Conservation (phyloP, 2,329 filamentous ascomycete genomes). For the Verticillium tricorpus region DNA sequence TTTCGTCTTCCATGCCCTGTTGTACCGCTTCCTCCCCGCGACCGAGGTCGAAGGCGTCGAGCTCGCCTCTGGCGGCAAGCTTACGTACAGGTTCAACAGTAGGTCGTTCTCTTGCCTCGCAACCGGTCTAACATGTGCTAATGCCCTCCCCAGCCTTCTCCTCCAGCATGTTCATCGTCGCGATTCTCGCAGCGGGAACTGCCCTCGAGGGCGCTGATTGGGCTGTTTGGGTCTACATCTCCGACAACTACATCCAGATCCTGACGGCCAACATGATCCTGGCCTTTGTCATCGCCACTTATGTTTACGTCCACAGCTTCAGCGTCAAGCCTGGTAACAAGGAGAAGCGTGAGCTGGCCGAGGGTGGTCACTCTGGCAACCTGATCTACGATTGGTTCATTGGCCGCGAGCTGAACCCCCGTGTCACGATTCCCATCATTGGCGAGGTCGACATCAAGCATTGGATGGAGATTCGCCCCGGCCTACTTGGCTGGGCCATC, state of each 20-base stretch:
- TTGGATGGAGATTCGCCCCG: slow-evolving; percentile 87
- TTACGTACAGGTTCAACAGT: slow-evolving; percentile 83
- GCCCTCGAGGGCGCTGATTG: slow-evolving; percentile 74
- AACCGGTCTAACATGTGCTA: background rate
- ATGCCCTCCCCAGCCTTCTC: slow-evolving; percentile 54
- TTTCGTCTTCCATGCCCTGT: slow-evolving; percentile 68
- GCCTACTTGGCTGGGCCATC: slow-evolving; percentile 83
- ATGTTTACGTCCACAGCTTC: slow-evolving; percentile 80
- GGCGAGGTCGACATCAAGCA: slow-evolving; percentile 87
- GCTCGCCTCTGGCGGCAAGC: slow-evolving; percentile 64
- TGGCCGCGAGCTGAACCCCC: slow-evolving; percentile 90
- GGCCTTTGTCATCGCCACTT: slow-evolving; percentile 66
- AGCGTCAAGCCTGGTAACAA: slow-evolving; percentile 70
- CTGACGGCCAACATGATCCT: slow-evolving; percentile 80
- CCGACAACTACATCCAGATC: slow-evolving; percentile 84
- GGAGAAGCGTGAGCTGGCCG: slow-evolving; percentile 71
- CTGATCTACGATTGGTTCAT: slow-evolving; percentile 92
- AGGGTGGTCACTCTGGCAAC: slow-evolving; percentile 78
- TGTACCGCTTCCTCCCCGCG: slow-evolving; percentile 75
- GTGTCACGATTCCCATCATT: slow-evolving; percentile 70
- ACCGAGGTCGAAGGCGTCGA: slow-evolving; percentile 65
- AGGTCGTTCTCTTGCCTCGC: slow-evolving; percentile 16
- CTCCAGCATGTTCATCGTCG: slow-evolving; percentile 69
- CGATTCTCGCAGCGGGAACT: slow-evolving; percentile 70
- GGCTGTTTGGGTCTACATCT: slow-evolving; percentile 86